A percentile compares a stretch with the other conserved stretches of the same genome.
Evolutionary conservation across 805 yeast genomes (phyloP).

Genomic region (Pichia thaimueangensis): DNA sequence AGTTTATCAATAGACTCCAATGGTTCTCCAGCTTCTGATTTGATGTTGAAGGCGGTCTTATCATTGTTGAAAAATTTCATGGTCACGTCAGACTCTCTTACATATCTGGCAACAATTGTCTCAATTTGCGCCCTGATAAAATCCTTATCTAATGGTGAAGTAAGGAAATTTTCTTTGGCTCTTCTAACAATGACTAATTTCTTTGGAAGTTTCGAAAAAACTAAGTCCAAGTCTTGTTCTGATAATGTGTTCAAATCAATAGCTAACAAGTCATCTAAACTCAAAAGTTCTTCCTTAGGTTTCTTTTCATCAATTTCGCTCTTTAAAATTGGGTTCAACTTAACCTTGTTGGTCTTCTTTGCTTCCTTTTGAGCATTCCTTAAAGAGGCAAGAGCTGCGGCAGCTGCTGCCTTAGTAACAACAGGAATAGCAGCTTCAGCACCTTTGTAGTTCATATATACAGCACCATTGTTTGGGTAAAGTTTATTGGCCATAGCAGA

Average conservation of each 20-base stretch:
- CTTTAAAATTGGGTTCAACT: conserved; percentile 8
- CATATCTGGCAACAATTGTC: conserved; percentile 6
- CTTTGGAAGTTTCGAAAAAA: conserved; percentile 24
- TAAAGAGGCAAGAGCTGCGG: conserved; percentile 12
- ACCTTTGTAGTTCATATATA: conserved; percentile 43
- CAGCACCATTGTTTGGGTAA: conserved; percentile 67
- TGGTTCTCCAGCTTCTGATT: conserved; percentile 12
- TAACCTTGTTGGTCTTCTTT: conserved; percentile 10
- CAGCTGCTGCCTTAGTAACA: conserved; percentile 17
- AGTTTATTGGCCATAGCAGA: conserved; percentile 77
- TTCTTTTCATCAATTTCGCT: conserved; percentile 4
- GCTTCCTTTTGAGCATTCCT: conserved; percentile 9
- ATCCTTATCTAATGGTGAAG: conserved; percentile 11
- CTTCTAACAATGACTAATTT: conserved; percentile 24
- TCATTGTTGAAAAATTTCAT: conserved; percentile 20
- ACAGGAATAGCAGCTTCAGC: conserved; percentile 30
- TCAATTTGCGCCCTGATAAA: conserved; percentile 11
- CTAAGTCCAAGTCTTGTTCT: conserved; percentile 17
- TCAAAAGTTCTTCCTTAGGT: conserved; percentile 9
- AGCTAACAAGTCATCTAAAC: conserved; percentile 25
- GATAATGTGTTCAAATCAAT: conserved; percentile 20
- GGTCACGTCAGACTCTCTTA: conserved; percentile 14
- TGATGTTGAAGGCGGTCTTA: conserved; percentile 16
- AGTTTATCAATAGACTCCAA: conserved; percentile 15
- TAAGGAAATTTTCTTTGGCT: conserved; percentile 15